Evolutionary conservation across 73 alveolate species (phyloP).

Genomic region (Paramecium bursaria): DNA sequence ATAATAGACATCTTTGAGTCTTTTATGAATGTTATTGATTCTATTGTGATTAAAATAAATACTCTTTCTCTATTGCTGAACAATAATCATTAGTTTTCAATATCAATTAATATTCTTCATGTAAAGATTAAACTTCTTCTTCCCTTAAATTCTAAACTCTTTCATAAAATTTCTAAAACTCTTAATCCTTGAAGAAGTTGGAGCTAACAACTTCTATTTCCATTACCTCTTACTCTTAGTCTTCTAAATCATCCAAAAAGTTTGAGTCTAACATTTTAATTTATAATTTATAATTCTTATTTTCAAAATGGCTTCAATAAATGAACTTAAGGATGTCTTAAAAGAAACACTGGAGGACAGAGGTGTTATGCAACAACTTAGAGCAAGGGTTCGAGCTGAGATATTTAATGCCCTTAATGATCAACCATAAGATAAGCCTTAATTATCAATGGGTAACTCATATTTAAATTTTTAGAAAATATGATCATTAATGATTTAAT

Average conservation of each 20-base stretch:
- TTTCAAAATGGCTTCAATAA: conserved; percentile 93
- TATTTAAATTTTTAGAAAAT: conserved; percentile 82
- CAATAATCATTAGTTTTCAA: conserved; percentile 68
- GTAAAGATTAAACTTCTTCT: background rate
- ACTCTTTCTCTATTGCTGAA: conserved; percentile 60
- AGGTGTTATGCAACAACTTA: conserved; percentile 92
- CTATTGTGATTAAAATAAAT: conserved; percentile 29
- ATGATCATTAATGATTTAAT: conserved; percentile 94
- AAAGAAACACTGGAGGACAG: conserved; percentile 93
- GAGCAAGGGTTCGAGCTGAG: conserved; percentile 94
- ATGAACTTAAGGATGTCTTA: conserved; percentile 91
- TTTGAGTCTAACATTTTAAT: too few species aligned
- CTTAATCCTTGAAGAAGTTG: background rate
- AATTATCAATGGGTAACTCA: conserved; percentile 74
- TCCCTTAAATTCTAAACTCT: conserved; percentile 11
- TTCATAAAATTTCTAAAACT: conserved; percentile 11
- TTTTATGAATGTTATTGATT: conserved; percentile 72
- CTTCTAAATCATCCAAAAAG: conserved; percentile 28
- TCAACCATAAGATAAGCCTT: conserved; percentile 83
- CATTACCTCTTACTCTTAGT: conserved; percentile 8
- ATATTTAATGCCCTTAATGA: conserved; percentile 93
- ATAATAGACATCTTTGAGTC: conserved; percentile 78
- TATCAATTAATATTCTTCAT: conserved; percentile 64
- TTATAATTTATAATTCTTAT: too few species aligned
- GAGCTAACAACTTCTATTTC: background rate